Evolutionary conservation across 805 yeast species (phyloP), one percentile per base, ranked within the genome.

Genomic region (Wickerhamomyces subpelliculosus): DNA sequence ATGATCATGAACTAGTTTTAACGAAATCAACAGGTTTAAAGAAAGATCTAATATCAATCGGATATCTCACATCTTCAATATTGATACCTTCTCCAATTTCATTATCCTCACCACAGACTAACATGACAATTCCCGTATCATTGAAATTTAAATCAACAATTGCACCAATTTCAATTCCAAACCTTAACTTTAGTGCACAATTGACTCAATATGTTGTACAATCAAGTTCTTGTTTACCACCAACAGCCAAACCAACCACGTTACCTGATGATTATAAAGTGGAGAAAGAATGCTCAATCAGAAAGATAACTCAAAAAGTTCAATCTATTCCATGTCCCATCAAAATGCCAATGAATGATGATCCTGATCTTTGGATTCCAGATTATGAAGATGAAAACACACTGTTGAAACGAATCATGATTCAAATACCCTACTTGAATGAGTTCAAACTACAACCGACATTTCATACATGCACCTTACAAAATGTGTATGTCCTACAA

Each of bases 401-500:
- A 1, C 43, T 36, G 28, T 34, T 27, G 18, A 34, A 35, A 22
- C 41, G 37, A 1, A 16, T 40, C 2, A 31, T 36, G 3, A 36
- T 48, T 12, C 35, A 42, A 1, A 35, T 48, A 10, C 47, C 51
- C 13, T 4, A 16, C 3, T n/a, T 44, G 14, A 14, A 13, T 5
- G 27, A 31, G 12, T 34, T 44, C n/a, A 45, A 37, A 4, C 16
- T 46, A 5, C 35, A 37, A n/a, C 36, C 39, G 3, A 46, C 52
- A 0, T 50, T 50, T 42, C 54, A 50, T 31, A 38, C 45, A 24
- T 50, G 54, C 34, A 38, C 35, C 29, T 18, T 50, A 7, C 54
- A 50, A 22, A 50, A 50, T 36, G 36, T 50, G 29, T 50, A 46
- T 26, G 24, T 39, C 4, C 35, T 48, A 8, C 17, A 44, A 4